Evolutionary conservation across 106 monocot species (phyloP), one percentile per base, ranked within the genome.

Genomic region (Allium sativum): DNA sequence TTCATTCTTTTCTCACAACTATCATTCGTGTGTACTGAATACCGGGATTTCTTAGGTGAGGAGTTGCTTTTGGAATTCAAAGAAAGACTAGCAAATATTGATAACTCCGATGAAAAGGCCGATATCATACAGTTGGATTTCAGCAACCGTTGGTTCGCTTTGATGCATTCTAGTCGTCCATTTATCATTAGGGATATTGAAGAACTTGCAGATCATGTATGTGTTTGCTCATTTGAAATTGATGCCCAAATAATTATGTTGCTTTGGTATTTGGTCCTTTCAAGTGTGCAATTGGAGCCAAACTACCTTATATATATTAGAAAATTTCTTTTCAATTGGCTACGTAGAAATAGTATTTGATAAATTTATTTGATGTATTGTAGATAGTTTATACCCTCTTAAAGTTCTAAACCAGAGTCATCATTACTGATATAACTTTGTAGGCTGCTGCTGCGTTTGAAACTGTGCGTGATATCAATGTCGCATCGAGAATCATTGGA

Each of bases 121-220:
- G 17, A 78, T 18, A 62, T 59, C 2, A 6, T 50, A 8, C 79
- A 77, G 79, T n/a, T 79, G 48, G 85, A 85, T 31, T 77, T 77
- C 56, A 78, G 82, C 74, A 85, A 80, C 48, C 82, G 71, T 69
- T 90, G 90, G 90, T 90, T 90, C 69, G 79, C 77, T 42, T 14
- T 85, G 21, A 75, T 85, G 79, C 85, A 75, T 40, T 85, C 90
- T 3, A 70, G 77, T n/a, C 55, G 79, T 42, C 82, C 90, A 7
- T 90, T 85, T 15, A 82, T 59, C 1, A 74, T 90, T 41, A 82
- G 74, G 21, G 51, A 71, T 9, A 67, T 62, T 43, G 50, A 77
- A 42, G 79, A 90, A 61, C 63, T 85, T 15, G 85, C 78, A 44
- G 82, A 90, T 7, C 69, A 90, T 75, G 90, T 90, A 75, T 44